phyloP scores from a whole-genome alignment of 306 rosid genomes.

The Cicer judaicum region DNA sequence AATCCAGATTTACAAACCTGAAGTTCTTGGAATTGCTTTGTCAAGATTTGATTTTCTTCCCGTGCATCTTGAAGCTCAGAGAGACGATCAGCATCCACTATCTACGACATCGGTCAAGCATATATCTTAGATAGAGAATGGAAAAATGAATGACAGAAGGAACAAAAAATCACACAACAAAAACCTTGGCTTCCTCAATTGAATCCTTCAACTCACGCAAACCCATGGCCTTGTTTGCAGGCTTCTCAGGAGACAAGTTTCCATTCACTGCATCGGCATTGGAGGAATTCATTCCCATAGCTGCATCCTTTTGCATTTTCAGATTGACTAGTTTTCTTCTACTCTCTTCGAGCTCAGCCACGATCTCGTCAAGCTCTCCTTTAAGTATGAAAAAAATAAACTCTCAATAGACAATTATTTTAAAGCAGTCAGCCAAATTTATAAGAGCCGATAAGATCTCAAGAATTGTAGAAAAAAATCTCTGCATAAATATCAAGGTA shows the following conservation, averaged over 20 bases:
- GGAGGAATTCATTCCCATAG: conserved; percentile 58
- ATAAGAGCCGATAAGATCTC: conserved; percentile 33
- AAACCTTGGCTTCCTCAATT: conserved; percentile 91
- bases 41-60: conserved; percentile 67
- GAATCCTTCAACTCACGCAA: conserved; percentile 84
- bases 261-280: conserved; percentile 68
- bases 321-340: conserved; percentile 89
- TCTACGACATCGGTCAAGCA: conserved; percentile 55
- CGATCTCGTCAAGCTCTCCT: conserved; percentile 90
- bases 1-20: conserved; percentile 62
- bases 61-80: conserved; percentile 81
- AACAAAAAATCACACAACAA: conserved; percentile 35
- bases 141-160: conserved; percentile 17
- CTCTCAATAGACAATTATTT: conserved; percentile 39
- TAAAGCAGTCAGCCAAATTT: conserved; percentile 36
- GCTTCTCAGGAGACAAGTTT: conserved; percentile 80
- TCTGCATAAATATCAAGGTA: conserved; percentile 24
- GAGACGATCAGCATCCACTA: conserved; percentile 75
- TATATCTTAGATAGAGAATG: conserved; percentile 32
- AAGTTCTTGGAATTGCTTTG: conserved; percentile 79
- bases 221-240: conserved; percentile 68
- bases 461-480: background rate
- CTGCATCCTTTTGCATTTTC: conserved; percentile 83
- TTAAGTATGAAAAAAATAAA: conserved; percentile 47
- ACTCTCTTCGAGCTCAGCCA: conserved; percentile 87